These are phyloP conservation scores for Eucalyptus regnans DNA, from an alignment of 345 rosid species.

Conservation along the genomic window DNA sequence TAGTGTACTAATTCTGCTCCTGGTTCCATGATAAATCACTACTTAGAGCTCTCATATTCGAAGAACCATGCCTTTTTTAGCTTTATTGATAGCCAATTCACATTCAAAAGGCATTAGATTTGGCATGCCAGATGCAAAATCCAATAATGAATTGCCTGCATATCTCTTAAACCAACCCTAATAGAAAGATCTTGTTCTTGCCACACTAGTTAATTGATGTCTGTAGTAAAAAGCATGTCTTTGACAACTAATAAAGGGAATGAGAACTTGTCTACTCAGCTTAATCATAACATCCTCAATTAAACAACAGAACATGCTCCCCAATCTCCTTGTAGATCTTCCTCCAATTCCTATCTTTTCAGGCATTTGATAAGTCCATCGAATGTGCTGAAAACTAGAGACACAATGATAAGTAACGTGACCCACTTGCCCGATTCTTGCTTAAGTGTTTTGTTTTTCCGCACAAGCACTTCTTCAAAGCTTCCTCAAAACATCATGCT, in stretches of 20 bases:
- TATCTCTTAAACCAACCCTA: neutral
- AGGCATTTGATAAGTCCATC: neutral
- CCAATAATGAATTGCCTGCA: neutral
- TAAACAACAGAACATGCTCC: conserved; percentile 1
- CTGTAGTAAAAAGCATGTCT: neutral
- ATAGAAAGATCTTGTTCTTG: neutral
- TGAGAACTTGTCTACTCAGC: neutral
- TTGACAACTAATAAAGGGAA: neutral
- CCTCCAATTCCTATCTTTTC: neutral
- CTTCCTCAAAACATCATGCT: neutral
- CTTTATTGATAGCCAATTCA: neutral
- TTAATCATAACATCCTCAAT: conserved; percentile 1
- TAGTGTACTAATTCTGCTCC: neutral
- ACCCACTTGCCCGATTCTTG: conserved; percentile 1
- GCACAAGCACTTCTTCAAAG: neutral
- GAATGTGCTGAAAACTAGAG: neutral
- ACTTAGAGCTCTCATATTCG: neutral
- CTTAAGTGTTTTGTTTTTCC: neutral
- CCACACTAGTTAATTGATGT: neutral
- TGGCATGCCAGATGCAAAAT: neutral
- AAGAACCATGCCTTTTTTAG: neutral
- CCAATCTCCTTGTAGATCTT: neutral
- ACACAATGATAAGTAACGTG: conserved; percentile 7
- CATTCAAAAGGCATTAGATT: neutral
- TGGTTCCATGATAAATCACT: neutral